Conservation (phyloP, 1,284 basidiomycete species). For the Ustilago crameri region DNA sequence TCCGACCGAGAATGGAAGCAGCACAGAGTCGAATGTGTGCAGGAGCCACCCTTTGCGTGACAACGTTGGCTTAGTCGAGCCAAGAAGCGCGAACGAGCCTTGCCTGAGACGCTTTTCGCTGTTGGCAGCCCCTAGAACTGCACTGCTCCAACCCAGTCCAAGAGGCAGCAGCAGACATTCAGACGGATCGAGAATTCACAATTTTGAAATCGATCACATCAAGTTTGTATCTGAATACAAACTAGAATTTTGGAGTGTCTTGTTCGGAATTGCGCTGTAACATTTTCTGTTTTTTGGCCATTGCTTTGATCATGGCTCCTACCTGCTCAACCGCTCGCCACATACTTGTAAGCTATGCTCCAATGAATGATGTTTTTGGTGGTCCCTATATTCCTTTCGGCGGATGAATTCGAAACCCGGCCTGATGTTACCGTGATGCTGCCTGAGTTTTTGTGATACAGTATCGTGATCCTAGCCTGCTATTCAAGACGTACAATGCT, state of each 20-base stretch:
- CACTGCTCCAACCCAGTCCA: not conserved
- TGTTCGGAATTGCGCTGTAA: slow-evolving; percentile 2
- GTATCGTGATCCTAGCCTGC: too few relatives aligned
- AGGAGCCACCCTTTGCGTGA: slow-evolving; percentile 27
- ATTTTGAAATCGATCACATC: slow-evolving; percentile 29
- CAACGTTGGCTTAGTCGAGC: slow-evolving; percentile 16
- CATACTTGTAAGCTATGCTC: too few relatives aligned
- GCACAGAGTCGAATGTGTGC: slow-evolving; percentile 7
- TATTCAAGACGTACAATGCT: too few relatives aligned
- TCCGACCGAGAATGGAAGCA: slow-evolving; percentile 4
- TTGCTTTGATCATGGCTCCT: too few relatives aligned
- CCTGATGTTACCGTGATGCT: too few relatives aligned
- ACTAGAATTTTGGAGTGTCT: not conserved
- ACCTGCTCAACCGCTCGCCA: too few relatives aligned
- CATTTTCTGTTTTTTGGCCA: not conserved
- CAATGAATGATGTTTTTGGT: too few relatives aligned
- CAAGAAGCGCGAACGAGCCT: not conserved
- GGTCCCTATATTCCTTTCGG: too few relatives aligned
- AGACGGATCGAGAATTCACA: slow-evolving; percentile 24
- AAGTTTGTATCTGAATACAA: slow-evolving; percentile 14
- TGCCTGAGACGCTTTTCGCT: not conserved
- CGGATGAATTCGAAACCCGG: too few relatives aligned
- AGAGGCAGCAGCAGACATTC: not conserved
- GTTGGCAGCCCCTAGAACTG: not conserved
- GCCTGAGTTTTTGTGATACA: too few relatives aligned